Percentiles rank a stretch among this genome's conserved stretches.
Conservation (phyloP, 2,329 filamentous ascomycete genomes). For the Alternaria burnsii region DNA sequence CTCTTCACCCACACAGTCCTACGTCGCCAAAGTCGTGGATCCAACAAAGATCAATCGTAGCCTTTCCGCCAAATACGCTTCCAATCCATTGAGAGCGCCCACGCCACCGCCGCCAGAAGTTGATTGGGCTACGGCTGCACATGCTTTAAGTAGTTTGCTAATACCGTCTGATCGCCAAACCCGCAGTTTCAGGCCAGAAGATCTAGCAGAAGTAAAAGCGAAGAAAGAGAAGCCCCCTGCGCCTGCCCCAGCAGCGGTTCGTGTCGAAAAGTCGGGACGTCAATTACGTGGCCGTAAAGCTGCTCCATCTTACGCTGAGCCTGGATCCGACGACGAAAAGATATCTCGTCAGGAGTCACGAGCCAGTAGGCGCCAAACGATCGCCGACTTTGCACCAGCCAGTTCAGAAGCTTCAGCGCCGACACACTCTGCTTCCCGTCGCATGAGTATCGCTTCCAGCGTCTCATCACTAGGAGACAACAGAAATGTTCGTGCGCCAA, state of each 20-base stretch:
- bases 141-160: slow-evolving; percentile 82
- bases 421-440: slow-evolving; percentile 44
- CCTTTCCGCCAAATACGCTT: slow-evolving; percentile 59
- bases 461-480: slow-evolving; percentile 50
- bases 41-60: slow-evolving; percentile 71
- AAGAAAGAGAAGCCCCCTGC: slow-evolving; percentile 62
- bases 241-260: slow-evolving; percentile 42
- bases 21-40: slow-evolving; percentile 78
- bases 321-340: slow-evolving; percentile 55
- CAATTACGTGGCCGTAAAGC: slow-evolving; percentile 76
- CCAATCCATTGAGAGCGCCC: slow-evolving; percentile 55
- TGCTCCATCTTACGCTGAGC: slow-evolving; percentile 60
- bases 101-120: slow-evolving; percentile 82
- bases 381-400: slow-evolving; percentile 48
- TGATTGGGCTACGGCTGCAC: slow-evolving; percentile 82
- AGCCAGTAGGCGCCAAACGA: slow-evolving; percentile 50
- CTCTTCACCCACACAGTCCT: slow-evolving; percentile 87
- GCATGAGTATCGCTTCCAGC: slow-evolving; percentile 58
- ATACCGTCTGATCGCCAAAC: slow-evolving; percentile 80
- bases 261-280: slow-evolving; percentile 61
- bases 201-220: slow-evolving; percentile 70
- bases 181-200: slow-evolving; percentile 77
- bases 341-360: slow-evolving; percentile 35
- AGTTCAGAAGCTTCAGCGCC: slow-evolving; percentile 33
- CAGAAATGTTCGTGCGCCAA: slow-evolving; percentile 45